phyloP scores from a whole-genome alignment of 768 basidiomycete genomes.

The Mycena rebaudengoi region DNA sequence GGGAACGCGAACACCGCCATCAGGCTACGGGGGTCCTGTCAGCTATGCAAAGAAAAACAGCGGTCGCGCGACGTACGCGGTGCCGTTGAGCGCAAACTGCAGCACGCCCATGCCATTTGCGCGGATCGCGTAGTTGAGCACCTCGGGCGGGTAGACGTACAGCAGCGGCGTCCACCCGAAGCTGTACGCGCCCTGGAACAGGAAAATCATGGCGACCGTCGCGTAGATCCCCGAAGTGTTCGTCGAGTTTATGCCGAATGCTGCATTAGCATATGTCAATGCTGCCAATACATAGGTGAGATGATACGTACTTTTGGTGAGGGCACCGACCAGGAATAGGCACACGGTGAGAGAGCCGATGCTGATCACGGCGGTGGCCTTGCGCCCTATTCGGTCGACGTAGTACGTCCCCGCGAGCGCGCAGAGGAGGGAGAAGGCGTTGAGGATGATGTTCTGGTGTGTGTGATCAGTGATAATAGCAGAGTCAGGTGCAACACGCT shows the following conservation, averaged over 20 bases:
- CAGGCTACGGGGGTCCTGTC: slow-evolving; percentile 6
- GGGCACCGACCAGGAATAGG: slow-evolving; percentile 32
- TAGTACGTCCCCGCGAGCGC: slow-evolving; percentile 29
- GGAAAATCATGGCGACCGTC: slow-evolving; percentile 32
- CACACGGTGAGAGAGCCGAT: slow-evolving; percentile 30
- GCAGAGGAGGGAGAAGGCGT: slow-evolving; percentile 32
- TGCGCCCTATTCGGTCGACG: slow-evolving; percentile 31
- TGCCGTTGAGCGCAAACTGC: slow-evolving; percentile 29
- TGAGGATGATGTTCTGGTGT: slow-evolving; percentile 31
- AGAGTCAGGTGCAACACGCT: not conserved
- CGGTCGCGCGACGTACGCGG: slow-evolving; percentile 18
- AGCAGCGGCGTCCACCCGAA: slow-evolving; percentile 34
- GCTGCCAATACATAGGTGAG: not conserved
- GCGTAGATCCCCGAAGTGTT: slow-evolving; percentile 33
- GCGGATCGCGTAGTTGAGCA: slow-evolving; percentile 32
- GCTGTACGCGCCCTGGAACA: slow-evolving; percentile 33
- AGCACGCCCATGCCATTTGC: slow-evolving; percentile 33
- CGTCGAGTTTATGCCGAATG: slow-evolving; percentile 30
- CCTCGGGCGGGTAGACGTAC: slow-evolving; percentile 32
- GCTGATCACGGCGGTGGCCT: slow-evolving; percentile 28
- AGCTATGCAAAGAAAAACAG: not conserved
- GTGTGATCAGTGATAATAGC: not conserved
- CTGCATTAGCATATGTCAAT: not conserved
- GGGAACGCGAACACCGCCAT: slow-evolving; percentile 34
- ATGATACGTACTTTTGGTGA: slow-evolving; percentile 27